Evolutionary conservation across 1,284 basidiomycete genomes (phyloP), one percentile per base, ranked within the genome.

Genomic region (Cutaneotrichosporon cutaneum): DNA sequence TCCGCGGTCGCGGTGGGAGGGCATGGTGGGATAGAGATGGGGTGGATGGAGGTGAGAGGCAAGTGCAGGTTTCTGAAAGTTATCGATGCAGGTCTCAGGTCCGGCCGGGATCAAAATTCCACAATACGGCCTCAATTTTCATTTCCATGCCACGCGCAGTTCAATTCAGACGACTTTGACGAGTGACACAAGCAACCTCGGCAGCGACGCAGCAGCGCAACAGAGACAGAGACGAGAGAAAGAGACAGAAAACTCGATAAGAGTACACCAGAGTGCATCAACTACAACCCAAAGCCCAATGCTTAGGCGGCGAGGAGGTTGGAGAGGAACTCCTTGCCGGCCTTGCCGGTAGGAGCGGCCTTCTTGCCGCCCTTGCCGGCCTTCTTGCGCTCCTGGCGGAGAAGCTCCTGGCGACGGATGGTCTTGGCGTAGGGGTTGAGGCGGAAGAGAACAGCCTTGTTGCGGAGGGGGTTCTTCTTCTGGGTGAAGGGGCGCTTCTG

Each of bases 401-500:
- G 69, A 68, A 94, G 82, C 79, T 94, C 91, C 79, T 93, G 90
- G 75, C 89, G 85, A 80, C 91, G 89, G 75, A 93, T 81, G 60
- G 89, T 90, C 87, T 94, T 96, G 77, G 95, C 95, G 83, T 99
- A 99, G 61, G 96, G 96, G 87, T 99, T 99, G 83, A 99, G 87
- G 75, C 94, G 89, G 93, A 95, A 97, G 79, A 99, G 88, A 74
- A 97, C 85, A 65, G 87, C 90, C 84, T 92, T 94, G 90, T 99
- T 99, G 83, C 87, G 82, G 76, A 96, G 87, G 62, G 95, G 94
- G 86, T 98, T 98, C 90, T 98, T 98, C 90, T 94, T 94, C 85
- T 98, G 95, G 70, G 93, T 94, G 91, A 92, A 96, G 69, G 94
- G 94, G 77, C 77, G 72, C 79, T 80, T 81, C 68, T 82, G 70